phyloP scores from a whole-genome alignment of 176 grass and related monocot genomes.

The Elaeis guineensis region DNA sequence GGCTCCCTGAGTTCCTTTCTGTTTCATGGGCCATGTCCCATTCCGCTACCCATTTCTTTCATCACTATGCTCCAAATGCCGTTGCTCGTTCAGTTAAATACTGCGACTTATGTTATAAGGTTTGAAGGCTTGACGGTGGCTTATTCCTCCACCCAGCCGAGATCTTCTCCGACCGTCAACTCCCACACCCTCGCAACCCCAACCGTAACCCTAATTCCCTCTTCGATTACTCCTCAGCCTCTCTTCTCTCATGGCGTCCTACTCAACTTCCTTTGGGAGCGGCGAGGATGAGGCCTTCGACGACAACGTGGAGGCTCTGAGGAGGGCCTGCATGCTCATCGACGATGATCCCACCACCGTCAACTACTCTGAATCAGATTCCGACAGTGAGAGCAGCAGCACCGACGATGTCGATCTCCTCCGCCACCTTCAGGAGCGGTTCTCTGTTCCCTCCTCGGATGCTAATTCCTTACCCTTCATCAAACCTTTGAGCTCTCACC shows the following conservation, averaged over 20 bases:
- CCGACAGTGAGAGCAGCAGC: slow-evolving; percentile 23
- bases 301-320: slow-evolving; percentile 56
- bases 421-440: slow-evolving; percentile 38
- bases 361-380: too few relatives aligned
- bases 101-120: too few relatives aligned
- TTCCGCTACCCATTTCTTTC: too few relatives aligned
- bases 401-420: slow-evolving; percentile 50
- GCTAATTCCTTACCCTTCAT: neutral
- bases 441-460: slow-evolving; percentile 22
- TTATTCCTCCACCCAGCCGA: too few relatives aligned
- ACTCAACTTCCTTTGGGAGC: slow-evolving; percentile 25
- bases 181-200: too few relatives aligned
- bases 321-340: slow-evolving; percentile 46
- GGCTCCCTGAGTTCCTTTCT: too few relatives aligned
- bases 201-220: too few relatives aligned
- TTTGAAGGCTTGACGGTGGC: too few relatives aligned
- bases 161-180: too few relatives aligned
- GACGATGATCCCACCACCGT: slow-evolving; percentile 40
- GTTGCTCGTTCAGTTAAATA: too few relatives aligned
- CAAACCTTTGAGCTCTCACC: slow-evolving; percentile 30
- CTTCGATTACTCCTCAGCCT: neutral
- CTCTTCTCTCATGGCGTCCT: slow-evolving; percentile 32
- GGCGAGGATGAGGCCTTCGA: slow-evolving; percentile 41
- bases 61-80: too few relatives aligned
- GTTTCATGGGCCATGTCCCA: too few relatives aligned